Base-by-base conservation (phyloP, 768 basidiomycete genomes). In the Leccinum pellstonianum region DNA sequence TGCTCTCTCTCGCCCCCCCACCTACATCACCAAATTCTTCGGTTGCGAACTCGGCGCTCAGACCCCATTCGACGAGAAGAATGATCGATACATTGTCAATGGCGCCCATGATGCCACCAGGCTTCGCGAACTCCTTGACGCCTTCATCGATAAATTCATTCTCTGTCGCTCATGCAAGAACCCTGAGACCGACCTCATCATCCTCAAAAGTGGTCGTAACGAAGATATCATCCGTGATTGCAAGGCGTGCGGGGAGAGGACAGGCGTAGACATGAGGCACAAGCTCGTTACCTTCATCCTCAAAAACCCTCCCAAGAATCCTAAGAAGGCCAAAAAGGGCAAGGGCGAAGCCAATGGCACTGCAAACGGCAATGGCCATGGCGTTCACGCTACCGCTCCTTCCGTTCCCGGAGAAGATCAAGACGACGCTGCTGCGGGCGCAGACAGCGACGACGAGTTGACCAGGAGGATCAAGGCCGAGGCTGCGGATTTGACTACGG, bases 11-110 rank as follows among this genome's bases (percentile, higher is more conserved):
- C 90, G 97, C 59, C 96, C 96, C 60, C 91, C 97, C 27, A 85
- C 95, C 47, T 97, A 98, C 74, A 90, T 96, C 62, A 98, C 96
- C 76, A 99, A 99, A 77, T 99, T 95, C 82, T 98, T 99, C 69
- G 97, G 97, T 33, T 95, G 92, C 74, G 97, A 99, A 76, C 88
- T 98, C 58, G 97, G 97, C 63, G 97, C 97, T 35, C 96, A 98
- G 77, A 96, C 95, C 35, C 90, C 95, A 21, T 88, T 93, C 72
- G 94, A 98, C 75, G 93, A 96, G 75, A 95, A 93, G 77, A 93
- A 93, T 69, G 97, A 99, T 66, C 85, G 96, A 51, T 99, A 96
- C 80, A 98, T 99, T 64, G 96, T 98, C 76, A 98, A 98, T 68
- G 97, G 97, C 52, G 93, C 93, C 27, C 97, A 99, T 72, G 87